Base-by-base conservation (phyloP, 169 alveolate species). In the Plasmodium vivax region DNA sequence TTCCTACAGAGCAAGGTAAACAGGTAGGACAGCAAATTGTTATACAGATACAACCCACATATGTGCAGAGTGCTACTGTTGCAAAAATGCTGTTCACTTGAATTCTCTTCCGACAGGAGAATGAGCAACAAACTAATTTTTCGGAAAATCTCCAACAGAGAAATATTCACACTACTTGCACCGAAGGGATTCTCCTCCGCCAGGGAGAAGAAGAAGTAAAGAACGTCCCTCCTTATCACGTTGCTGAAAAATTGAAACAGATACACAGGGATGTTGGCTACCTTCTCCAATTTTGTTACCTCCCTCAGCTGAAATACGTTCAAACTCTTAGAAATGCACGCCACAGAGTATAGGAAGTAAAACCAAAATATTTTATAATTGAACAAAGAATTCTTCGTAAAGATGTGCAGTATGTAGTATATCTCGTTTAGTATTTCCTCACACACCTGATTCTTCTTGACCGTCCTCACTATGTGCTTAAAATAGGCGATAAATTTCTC, bases 281-380 rank as follows among this genome's bases (percentile, higher is more conserved):
- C 45, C 72, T 87, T 75, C 30, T 87, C 93, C 68, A 75, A 16
- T 38, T 75, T 36, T 51, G 75, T 45, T 9, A 72, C 14, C 72
- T 77, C 93, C 43, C 68, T 58, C 71, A 87, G 68, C 16, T 79
- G 85, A 58, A 87, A 87, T 36, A 87, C 34, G 14, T 87, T 51
- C 51, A 87, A 77, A 2, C 71, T 32, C 16, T 87, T 74, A 0
- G 72, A 87, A 36, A 87, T 77, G 3, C 47, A 30, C 32, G 79
- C 93, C 16, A 74, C 68, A 32, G 87, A 75, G 34, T 71, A 87
- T 12, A 75, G 38, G 36, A 87, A 87, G 56, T 87, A 87, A 41
- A 87, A 87, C 93, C 93, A 87, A 77, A 87, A 87, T 47, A 87
- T 45, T 87, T 87, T 87, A 87, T 87, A 87, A 87, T 87, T 74